Evolutionary conservation across 805 yeast genomes (phyloP).

Genomic region (Wickerhamomyces ciferrii): DNA sequence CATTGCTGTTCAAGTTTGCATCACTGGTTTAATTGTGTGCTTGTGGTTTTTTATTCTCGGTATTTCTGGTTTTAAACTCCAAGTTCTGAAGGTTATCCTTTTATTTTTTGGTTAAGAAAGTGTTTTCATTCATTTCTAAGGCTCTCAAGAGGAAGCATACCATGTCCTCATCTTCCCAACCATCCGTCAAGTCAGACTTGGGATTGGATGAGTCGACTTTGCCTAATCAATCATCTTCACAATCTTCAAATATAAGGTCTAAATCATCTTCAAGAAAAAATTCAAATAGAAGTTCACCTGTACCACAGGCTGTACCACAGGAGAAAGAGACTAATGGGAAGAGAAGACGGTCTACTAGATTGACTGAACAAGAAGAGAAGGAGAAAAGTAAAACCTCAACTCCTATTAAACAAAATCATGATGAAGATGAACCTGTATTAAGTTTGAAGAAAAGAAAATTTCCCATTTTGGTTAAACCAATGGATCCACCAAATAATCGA

Average conservation of each 20-base stretch:
- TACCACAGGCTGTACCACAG: neutral
- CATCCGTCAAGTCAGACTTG: neutral
- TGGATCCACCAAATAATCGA: no score
- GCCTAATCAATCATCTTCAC: slow-evolving; percentile 4
- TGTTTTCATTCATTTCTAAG: neutral
- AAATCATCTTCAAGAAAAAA: neutral
- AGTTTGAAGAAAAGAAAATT: slow-evolving; percentile 6
- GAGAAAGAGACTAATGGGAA: neutral
- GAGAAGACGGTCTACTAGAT: slow-evolving; percentile 7
- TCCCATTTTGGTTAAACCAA: neutral
- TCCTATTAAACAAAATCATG: neutral
- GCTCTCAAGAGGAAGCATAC: neutral
- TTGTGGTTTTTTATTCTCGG: no score
- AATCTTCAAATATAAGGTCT: slow-evolving; percentile 1
- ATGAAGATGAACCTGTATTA: neutral
- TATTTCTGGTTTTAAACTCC: neutral
- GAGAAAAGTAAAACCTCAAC: neutral
- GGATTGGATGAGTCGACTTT: neutral
- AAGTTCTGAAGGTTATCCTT: no score
- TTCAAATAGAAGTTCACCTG: slow-evolving; percentile 3
- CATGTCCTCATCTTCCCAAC: slow-evolving; percentile 1
- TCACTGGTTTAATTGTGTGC: no score
- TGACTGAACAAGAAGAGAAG: neutral
- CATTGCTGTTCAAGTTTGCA: no score
- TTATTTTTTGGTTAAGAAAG: neutral